Conservation (phyloP, 2,329 filamentous ascomycete genomes). For the Botrytis galanthina region DNA sequence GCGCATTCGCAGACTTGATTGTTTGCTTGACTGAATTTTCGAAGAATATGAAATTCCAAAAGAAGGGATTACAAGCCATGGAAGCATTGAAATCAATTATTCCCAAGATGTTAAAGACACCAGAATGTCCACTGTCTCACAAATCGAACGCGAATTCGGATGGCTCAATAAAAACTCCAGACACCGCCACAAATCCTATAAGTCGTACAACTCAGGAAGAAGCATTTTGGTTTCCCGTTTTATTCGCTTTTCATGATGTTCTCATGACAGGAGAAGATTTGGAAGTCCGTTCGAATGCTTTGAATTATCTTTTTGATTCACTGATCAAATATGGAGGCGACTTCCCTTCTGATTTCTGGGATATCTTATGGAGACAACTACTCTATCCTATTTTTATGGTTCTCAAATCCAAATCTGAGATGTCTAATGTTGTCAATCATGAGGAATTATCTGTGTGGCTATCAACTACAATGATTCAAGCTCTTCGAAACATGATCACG, state of each 20-base stretch:
- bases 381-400: conserved; percentile 99
- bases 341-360: conserved; percentile 95
- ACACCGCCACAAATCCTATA: conserved; percentile 55
- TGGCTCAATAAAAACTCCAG: conserved; percentile 35
- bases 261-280: conserved; percentile 99
- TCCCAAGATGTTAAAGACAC: conserved; percentile 90
- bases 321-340: conserved; percentile 85
- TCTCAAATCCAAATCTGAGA: conserved; percentile 90
- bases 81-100: conserved; percentile 93
- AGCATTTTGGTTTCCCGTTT: conserved; percentile 96
- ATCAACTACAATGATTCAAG: conserved; percentile 99
- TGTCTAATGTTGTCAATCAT: conserved; percentile 91
- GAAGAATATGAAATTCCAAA: conserved; percentile 98
- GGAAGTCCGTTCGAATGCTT: conserved; percentile 84
- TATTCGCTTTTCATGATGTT: conserved; percentile 98
- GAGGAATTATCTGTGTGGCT: conserved; percentile 98
- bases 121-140: conserved; percentile 86
- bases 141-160: conserved; percentile 46
- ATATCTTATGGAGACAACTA: conserved; percentile 94
- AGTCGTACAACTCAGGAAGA: conserved; percentile 88
- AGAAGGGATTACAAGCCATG: conserved; percentile 94
- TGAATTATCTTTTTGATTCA: conserved; percentile 96
- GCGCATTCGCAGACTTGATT: conserved; percentile 92
- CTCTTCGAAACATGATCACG: conserved; percentile 95
- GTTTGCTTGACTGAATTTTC: conserved; percentile 98